Percentiles rank a stretch among this genome's conserved stretches.
These are phyloP conservation scores for Ophiocytium majus DNA, from an alignment of 352 stramenopile species.

Conservation along the genomic window DNA sequence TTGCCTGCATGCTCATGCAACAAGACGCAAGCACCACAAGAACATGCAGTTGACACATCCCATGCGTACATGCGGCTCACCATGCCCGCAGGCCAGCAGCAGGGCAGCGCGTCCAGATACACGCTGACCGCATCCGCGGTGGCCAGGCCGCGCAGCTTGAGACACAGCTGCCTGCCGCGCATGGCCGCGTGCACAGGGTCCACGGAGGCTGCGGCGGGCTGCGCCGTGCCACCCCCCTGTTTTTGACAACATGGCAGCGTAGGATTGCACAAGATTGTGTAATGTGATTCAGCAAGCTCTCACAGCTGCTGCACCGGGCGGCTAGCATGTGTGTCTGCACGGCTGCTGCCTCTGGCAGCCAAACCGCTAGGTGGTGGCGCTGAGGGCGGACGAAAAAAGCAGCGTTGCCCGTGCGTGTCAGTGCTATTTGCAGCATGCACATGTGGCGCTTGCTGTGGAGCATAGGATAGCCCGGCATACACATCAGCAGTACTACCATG, in stretches of 20 bases:
- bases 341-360: too few species aligned
- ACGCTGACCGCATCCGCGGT: neutral
- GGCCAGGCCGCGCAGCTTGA: neutral
- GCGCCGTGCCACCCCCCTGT: neutral
- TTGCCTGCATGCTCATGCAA: too few species aligned
- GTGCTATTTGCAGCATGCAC: neutral
- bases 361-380: neutral
- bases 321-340: too few species aligned
- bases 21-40: too few species aligned
- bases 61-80: neutral
- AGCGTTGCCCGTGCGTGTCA: neutral
- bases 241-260: neutral
- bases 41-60: too few species aligned
- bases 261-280: neutral
- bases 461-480: neutral
- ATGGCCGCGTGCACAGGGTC: neutral
- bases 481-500: neutral
- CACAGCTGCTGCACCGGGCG: neutral
- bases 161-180: neutral
- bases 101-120: neutral
- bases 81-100: conserved; percentile 5
- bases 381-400: neutral
- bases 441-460: neutral
- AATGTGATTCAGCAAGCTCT: neutral
- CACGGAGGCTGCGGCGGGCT: too few species aligned